A percentile compares a stretch with the other conserved stretches of the same genome.
Evolutionary conservation across 2,329 filamentous ascomycete genomes (phyloP).

Genomic region (Cadophora malorum): DNA sequence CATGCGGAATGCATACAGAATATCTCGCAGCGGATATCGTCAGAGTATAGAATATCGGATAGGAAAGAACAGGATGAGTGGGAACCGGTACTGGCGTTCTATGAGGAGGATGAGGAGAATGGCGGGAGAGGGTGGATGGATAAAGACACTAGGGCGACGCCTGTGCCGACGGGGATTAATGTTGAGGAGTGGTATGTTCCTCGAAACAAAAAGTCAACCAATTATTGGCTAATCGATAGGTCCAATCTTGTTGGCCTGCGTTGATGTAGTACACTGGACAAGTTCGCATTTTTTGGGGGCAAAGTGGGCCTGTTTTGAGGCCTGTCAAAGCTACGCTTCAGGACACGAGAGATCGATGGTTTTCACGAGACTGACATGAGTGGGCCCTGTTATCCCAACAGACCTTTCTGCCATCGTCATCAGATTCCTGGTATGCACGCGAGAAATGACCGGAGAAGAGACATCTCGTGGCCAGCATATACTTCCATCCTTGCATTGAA

Average conservation of each 20-base stretch:
- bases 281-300: no score
- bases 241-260: not conserved
- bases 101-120: slow-evolving; percentile 4
- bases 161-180: not conserved
- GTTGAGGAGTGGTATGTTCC: slow-evolving; percentile 1
- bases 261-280: no score
- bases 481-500: no score
- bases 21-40: slow-evolving; percentile 6
- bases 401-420: no score
- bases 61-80: not conserved
- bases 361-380: no score
- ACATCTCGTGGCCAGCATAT: no score
- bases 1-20: slow-evolving; percentile 9
- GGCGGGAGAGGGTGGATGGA: not conserved
- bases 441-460: no score
- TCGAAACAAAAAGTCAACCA: not conserved
- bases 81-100: not conserved
- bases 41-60: slow-evolving; percentile 2
- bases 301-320: no score
- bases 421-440: no score
- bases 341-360: no score
- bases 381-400: no score
- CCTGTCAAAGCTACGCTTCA: no score
- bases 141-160: not conserved
- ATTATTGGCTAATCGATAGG: not conserved